Evolutionary conservation across 495 filamentous ascomycete species (phyloP).

Genomic region (Podospora sp.): DNA sequence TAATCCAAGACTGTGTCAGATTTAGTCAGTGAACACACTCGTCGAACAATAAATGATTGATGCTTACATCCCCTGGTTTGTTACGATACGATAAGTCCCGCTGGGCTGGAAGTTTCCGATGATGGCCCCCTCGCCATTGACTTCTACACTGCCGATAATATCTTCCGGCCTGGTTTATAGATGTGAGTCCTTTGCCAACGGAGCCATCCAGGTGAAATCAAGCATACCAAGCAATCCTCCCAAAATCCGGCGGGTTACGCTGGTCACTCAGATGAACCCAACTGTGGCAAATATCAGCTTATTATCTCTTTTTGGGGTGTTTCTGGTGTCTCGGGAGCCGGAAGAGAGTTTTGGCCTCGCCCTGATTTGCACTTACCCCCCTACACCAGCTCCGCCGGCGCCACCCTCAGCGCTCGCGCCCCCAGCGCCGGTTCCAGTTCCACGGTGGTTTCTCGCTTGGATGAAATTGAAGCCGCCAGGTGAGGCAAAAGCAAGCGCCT

Average conservation of each 20-base stretch:
- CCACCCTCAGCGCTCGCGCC: conserved; percentile 83
- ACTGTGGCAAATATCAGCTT: too few relatives aligned
- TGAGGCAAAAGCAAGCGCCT: conserved; percentile 79
- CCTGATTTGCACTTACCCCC: too few relatives aligned
- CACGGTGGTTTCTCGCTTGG: conserved; percentile 40
- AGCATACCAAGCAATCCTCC: conserved; percentile 73
- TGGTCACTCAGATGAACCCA: conserved; percentile 87
- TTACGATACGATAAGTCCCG: conserved; percentile 69
- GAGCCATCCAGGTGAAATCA: neutral
- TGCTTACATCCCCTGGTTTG: conserved; percentile 71
- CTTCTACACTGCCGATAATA: conserved; percentile 90
- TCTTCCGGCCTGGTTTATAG: conserved; percentile 63
- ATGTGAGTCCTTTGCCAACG: neutral
- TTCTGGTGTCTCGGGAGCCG: too few relatives aligned
- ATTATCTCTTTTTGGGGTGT: too few relatives aligned
- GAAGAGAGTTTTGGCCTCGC: too few relatives aligned
- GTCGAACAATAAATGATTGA: neutral
- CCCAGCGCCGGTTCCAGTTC: conserved; percentile 59
- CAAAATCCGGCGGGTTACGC: conserved; percentile 85
- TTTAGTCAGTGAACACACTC: neutral
- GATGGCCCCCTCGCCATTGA: conserved; percentile 76
- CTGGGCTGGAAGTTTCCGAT: conserved; percentile 64
- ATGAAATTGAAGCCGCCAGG: conserved; percentile 64
- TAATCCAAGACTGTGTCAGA: conserved; percentile 27
- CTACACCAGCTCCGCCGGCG: conserved; percentile 76